Percentiles rank a stretch among this genome's conserved stretches.
Evolutionary conservation across 192 early-diverging fungal genomes (phyloP).

Genomic region (Paraglomus occultum): DNA sequence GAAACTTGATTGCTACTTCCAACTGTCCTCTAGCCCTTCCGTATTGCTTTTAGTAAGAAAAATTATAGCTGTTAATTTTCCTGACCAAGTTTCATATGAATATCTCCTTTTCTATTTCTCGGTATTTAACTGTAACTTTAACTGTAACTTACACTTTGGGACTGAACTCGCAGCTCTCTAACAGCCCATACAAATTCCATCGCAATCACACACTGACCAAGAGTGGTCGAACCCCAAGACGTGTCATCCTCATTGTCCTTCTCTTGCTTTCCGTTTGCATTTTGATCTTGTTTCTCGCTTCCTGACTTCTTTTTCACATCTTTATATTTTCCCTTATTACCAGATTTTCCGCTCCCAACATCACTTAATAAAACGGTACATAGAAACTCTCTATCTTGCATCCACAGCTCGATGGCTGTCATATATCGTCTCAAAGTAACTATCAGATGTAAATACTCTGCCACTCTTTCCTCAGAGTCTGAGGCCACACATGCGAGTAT

Average conservation of each 20-base stretch:
- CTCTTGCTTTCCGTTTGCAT: no score
- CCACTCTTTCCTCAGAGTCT: conserved; percentile 41
- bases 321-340: not conserved
- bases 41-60: no score
- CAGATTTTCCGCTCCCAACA: conserved; percentile 35
- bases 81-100: no score
- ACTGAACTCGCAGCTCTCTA: conserved; percentile 32
- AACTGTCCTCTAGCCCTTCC: conserved; percentile 41
- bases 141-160: not conserved
- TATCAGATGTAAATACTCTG: conserved; percentile 42
- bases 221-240: conserved; percentile 49
- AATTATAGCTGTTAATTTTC: no score
- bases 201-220: conserved; percentile 53
- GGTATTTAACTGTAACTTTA: not conserved
- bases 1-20: conserved; percentile 53
- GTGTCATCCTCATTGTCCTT: not conserved
- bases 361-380: conserved; percentile 53
- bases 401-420: conserved; percentile 50
- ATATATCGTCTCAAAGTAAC: conserved; percentile 45
- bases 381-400: conserved; percentile 57
- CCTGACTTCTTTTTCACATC: conserved; percentile 14
- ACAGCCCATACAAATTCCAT: conserved; percentile 52
- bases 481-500: conserved; percentile 57
- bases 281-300: not conserved
- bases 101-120: no score